Evolutionary conservation across 2,329 filamentous ascomycete species (phyloP), one percentile per base, ranked within the genome.

Genomic region (Arthrobotrys sinensis): DNA sequence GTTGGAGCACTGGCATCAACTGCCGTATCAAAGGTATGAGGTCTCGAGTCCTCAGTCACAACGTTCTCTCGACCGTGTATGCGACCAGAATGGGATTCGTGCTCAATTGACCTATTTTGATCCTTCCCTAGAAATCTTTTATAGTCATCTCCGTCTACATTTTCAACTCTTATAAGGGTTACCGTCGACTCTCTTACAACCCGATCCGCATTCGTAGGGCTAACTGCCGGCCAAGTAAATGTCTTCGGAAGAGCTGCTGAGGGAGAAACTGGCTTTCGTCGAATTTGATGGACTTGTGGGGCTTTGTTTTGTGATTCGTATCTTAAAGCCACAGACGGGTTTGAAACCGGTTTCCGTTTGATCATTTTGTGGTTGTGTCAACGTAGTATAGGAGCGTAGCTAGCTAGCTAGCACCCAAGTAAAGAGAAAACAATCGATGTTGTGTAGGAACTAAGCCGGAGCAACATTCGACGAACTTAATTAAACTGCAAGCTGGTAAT

Each of bases 261-360:
- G 14, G 57, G 57, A n/a, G 57, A 63, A 32, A 63, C 21, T 10
- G 52, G 52, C 11, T 63, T 63, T 12, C 57, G 57, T 7, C 19
- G 57, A 14, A 46, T 43, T 4, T 40, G 24, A 10, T 63, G n/a
- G 38, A 7, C n/a, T 46, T 45, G 38, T 34, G 16, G n/a, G 1
- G 24, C 12, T 46, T 63, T 46, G 2, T 2, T 19, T 12, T 34
- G 11, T 14, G 38, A 19, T 46, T 63, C 38, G 1, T 12, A 32
- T 24, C 32, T 60, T 40, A 19, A 16, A 40, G 8, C 7, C 2
- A 36, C 52, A 0, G 52, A 21, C 6, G 52, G 11, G 48, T 53
- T 55, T 8, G n/a, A 7, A 36, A 55, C 52, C 16, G 52, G 52
- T 38, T 63, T 63, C 19, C 57, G 36, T 45, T 63, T 63, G 1